A percentile compares a stretch with the other conserved stretches of the same genome.
These are phyloP conservation scores for Neofusicoccum sp. DNA, from an alignment of 2,329 filamentous ascomycete species.

Conservation along the genomic window DNA sequence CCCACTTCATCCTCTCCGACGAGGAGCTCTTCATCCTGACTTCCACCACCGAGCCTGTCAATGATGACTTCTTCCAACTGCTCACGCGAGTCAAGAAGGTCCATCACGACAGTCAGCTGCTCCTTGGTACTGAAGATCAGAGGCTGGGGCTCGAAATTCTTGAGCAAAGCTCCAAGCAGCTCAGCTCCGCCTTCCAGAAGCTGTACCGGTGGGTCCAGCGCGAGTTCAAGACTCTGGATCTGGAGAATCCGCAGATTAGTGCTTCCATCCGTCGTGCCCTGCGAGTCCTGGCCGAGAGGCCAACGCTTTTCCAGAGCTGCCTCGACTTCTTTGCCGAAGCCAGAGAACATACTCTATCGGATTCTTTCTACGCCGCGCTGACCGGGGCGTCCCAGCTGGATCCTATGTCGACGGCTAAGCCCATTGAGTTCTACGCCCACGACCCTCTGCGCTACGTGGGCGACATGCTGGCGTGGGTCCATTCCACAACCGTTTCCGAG, in stretches of 20 bases:
- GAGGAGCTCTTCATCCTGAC: constrained; percentile 75
- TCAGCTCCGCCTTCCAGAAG: constrained; percentile 91
- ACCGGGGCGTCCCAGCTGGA: constrained; percentile 68
- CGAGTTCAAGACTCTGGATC: constrained; percentile 86
- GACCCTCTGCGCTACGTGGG: constrained; percentile 89
- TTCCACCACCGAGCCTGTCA: constrained; percentile 74
- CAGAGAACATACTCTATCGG: constrained; percentile 79
- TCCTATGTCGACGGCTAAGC: constrained; percentile 61
- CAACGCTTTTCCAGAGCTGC: constrained; percentile 88
- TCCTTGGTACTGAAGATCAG: constrained; percentile 89
- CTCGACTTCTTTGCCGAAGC: constrained; percentile 91
- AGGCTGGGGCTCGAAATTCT: constrained; percentile 84
- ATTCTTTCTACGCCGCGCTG: constrained; percentile 83
- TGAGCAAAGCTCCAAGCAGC: constrained; percentile 80
- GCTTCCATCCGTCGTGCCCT: constrained; percentile 79
- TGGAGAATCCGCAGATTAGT: constrained; percentile 92
- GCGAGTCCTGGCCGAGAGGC: constrained; percentile 82
- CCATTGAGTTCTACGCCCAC: constrained; percentile 90
- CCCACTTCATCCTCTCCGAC: constrained; percentile 81
- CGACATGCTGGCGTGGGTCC: constrained; percentile 96
- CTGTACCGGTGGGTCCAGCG: constrained; percentile 93
- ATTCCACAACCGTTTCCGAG: constrained; percentile 91
- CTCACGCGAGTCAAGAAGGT: constrained; percentile 82
- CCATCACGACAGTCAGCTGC: constrained; percentile 79
- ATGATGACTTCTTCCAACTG: constrained; percentile 78